phyloP scores from a whole-genome alignment of 1,284 basidiomycete genomes.

The Caloboletus firmus region DNA sequence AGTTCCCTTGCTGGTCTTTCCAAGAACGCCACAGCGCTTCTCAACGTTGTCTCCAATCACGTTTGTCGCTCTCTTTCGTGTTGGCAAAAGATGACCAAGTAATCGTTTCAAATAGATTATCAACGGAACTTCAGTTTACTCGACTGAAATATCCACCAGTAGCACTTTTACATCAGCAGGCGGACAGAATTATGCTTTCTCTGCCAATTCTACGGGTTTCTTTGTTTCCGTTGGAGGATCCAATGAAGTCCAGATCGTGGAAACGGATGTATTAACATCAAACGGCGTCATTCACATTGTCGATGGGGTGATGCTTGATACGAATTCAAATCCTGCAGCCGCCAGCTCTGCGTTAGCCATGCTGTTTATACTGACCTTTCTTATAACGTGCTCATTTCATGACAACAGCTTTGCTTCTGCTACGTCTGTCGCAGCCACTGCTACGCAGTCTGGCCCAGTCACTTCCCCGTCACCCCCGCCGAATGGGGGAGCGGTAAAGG shows the following conservation, averaged over 20 bases:
- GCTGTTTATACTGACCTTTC: not conserved
- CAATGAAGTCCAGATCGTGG: constrained; percentile 56
- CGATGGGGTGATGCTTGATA: constrained; percentile 61
- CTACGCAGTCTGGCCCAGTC: constrained; percentile 32
- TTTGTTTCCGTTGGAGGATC: constrained; percentile 56
- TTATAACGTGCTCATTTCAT: not conserved
- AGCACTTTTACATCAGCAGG: constrained; percentile 54
- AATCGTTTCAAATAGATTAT: constrained; percentile 45
- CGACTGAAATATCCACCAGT: constrained; percentile 42
- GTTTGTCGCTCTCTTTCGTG: constrained; percentile 37
- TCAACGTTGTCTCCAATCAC: constrained; percentile 60
- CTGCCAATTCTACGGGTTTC: constrained; percentile 58
- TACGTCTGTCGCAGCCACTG: constrained; percentile 33
- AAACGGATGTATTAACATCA: constrained; percentile 60
- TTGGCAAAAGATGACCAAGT: not conserved
- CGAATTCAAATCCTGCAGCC: constrained; percentile 45
- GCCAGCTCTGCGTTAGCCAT: constrained; percentile 57
- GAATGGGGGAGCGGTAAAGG: not conserved
- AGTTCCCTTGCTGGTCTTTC: constrained; percentile 38
- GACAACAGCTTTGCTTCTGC: constrained; percentile 28
- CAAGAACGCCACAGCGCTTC: constrained; percentile 48
- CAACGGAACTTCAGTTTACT: constrained; percentile 71
- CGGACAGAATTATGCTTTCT: constrained; percentile 57
- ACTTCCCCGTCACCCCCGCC: not conserved
- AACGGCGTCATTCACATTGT: constrained; percentile 79